Evolutionary conservation across 805 yeast genomes (phyloP).

Genomic region (Pichia scutulata): DNA sequence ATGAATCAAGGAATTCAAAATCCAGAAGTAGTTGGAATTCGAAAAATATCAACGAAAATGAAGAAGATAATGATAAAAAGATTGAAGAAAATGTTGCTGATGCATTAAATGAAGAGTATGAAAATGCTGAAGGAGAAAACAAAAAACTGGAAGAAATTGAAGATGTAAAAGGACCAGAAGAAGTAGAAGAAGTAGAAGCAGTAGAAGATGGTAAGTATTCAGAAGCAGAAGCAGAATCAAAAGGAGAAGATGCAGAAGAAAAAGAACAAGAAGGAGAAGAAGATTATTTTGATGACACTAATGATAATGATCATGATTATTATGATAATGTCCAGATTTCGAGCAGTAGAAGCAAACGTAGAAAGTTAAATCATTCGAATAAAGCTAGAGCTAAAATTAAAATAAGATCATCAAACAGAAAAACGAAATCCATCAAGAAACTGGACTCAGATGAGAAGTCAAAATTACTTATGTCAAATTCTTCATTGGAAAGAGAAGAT

Average conservation of each 20-base stretch:
- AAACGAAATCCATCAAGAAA: not conserved
- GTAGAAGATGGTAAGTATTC: too few relatives aligned
- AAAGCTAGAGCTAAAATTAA: not conserved
- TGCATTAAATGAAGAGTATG: not conserved
- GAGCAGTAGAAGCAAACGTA: not conserved
- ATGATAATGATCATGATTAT: not conserved
- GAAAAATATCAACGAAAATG: not conserved
- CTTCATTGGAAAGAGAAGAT: conserved; percentile 43
- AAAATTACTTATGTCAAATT: not conserved
- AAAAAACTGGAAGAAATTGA: too few relatives aligned
- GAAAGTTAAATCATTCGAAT: too few relatives aligned
- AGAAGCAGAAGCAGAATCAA: not conserved
- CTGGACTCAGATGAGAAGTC: not conserved
- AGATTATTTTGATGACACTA: too few relatives aligned
- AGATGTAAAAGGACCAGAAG: not conserved
- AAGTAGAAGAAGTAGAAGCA: not conserved
- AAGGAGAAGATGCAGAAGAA: not conserved
- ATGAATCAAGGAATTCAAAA: not conserved
- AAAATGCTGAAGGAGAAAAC: too few relatives aligned
- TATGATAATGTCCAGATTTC: too few relatives aligned
- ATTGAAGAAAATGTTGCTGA: too few relatives aligned
- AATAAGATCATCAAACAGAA: not conserved
- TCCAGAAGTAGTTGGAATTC: not conserved
- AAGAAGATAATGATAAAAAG: not conserved
- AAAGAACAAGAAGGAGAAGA: not conserved